Evolutionary conservation across 176 grass and related monocot genomes (phyloP).

Genomic region (Musa acuminata): DNA sequence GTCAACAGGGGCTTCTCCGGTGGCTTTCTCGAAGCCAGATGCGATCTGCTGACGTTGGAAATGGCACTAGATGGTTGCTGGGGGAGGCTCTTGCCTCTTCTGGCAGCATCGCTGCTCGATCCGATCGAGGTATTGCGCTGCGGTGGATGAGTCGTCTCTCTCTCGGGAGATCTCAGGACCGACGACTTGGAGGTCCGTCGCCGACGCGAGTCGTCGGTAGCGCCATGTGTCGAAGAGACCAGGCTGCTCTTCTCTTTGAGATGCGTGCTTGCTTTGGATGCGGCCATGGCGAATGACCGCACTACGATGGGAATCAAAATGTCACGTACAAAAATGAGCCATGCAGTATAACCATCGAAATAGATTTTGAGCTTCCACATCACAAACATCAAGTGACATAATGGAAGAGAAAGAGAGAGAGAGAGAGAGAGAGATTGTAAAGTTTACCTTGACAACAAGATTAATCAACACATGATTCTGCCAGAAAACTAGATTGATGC

Average conservation of each 20-base stretch:
- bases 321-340: too few relatives aligned
- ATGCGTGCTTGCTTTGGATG: background rate
- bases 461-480: too few relatives aligned
- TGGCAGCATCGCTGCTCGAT: background rate
- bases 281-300: background rate
- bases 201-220: background rate
- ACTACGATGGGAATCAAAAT: too few relatives aligned
- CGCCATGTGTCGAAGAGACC: background rate
- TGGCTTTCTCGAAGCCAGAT: background rate
- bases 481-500: too few relatives aligned
- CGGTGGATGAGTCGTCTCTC: background rate
- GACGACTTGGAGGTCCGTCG: too few relatives aligned
- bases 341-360: too few relatives aligned
- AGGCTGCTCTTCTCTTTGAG: background rate
- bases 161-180: background rate
- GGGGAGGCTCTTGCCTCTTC: background rate
- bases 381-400: too few relatives aligned
- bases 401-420: too few relatives aligned
- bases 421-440: too few relatives aligned
- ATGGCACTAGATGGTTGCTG: background rate
- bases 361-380: too few relatives aligned
- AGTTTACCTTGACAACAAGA: too few relatives aligned
- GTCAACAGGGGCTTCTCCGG: background rate
- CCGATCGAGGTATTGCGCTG: background rate
- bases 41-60: background rate